Conservation (phyloP, 257 asterid species). For the Misopates orontium region DNA sequence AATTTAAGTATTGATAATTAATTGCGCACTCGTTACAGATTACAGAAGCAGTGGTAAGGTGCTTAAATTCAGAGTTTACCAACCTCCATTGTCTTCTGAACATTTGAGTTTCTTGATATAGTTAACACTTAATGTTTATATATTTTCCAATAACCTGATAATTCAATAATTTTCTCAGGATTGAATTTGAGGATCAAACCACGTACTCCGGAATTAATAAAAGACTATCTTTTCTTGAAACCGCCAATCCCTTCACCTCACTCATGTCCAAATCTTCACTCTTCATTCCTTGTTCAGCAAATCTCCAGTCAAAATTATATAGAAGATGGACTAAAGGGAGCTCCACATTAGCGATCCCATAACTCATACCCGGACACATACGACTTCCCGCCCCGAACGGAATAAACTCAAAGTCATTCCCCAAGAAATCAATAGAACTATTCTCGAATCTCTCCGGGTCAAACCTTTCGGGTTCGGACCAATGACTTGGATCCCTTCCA, state of each 20-base stretch:
- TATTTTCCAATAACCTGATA: too few species aligned
- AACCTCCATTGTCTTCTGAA: too few species aligned
- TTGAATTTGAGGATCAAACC: too few species aligned
- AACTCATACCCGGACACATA: conserved; percentile 5
- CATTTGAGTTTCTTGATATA: too few species aligned
- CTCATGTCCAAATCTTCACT: conserved; percentile 3
- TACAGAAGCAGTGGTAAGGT: too few species aligned
- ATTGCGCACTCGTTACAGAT: too few species aligned
- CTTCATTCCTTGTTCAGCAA: not conserved
- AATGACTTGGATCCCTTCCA: not conserved
- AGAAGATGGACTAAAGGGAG: conserved; percentile 5
- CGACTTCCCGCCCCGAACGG: not conserved
- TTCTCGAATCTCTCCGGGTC: conserved; percentile 4
- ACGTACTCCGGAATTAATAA: not conserved
- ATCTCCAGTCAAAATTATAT: not conserved
- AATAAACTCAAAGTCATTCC: not conserved
- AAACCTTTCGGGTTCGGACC: not conserved
- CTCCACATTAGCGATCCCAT: not conserved
- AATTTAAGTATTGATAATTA: too few species aligned
- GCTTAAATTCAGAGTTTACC: too few species aligned
- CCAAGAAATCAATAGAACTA: not conserved
- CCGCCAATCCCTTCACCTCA: not conserved
- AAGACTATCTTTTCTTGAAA: not conserved
- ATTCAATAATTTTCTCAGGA: too few species aligned
- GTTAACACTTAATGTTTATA: too few species aligned